phyloP scores from a whole-genome alignment of 371 early-diverging fungal genomes.

The Apophysomyces ossiformis region DNA sequence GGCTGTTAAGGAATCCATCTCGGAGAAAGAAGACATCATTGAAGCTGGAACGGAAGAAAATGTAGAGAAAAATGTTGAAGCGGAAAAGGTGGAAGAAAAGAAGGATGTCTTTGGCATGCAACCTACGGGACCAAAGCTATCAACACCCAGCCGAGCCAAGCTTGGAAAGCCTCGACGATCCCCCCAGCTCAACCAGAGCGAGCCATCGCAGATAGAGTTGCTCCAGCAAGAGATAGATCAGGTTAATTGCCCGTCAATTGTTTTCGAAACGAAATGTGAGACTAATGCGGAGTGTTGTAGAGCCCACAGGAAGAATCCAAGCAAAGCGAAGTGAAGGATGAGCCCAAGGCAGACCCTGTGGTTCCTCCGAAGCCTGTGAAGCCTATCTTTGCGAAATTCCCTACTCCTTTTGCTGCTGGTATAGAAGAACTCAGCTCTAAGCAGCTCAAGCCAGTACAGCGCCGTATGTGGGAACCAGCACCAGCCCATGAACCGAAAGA shows the following conservation, averaged over 20 bases:
- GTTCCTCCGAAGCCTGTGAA: constrained; percentile 63
- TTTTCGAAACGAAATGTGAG: background rate
- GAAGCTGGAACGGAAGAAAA: constrained; percentile 19
- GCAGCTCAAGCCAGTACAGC: constrained; percentile 47
- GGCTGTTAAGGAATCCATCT: background rate
- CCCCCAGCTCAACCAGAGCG: constrained; percentile 24
- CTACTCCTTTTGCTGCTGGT: constrained; percentile 63
- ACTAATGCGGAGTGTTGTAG: background rate
- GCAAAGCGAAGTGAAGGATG: constrained; percentile 15
- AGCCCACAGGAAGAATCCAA: constrained; percentile 21
- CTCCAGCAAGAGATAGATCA: constrained; percentile 42
- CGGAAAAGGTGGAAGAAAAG: constrained; percentile 21
- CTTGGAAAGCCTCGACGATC: constrained; percentile 38
- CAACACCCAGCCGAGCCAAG: constrained; percentile 40
- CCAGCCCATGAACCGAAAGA: constrained; percentile 32
- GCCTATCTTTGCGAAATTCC: constrained; percentile 69
- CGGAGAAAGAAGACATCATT: constrained; percentile 7
- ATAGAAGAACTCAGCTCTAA: constrained; percentile 43
- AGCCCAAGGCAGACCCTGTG: constrained; percentile 20
- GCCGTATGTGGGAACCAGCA: constrained; percentile 47
- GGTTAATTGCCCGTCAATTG: constrained; percentile 15
- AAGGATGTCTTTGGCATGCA: constrained; percentile 18
- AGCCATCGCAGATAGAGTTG: constrained; percentile 51
- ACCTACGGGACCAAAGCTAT: constrained; percentile 51
- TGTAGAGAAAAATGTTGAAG: constrained; percentile 13